phyloP scores from a whole-genome alignment of 257 asterid species.

The Galeopsis tetrahit region DNA sequence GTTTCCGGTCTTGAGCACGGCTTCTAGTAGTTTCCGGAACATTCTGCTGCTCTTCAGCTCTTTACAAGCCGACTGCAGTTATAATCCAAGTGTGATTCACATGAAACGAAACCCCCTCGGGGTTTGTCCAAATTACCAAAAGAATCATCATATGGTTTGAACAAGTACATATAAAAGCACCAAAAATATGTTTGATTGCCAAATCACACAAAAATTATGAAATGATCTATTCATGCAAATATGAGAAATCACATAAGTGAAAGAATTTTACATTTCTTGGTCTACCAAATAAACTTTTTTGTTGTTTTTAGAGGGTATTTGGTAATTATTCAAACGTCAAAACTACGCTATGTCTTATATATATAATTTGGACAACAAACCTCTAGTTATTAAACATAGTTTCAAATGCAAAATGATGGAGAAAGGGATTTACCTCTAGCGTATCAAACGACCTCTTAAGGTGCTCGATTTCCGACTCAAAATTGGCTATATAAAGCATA shows the following conservation, averaged over 20 bases:
- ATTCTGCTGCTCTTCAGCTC: slow-evolving; percentile 79
- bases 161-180: too few species aligned
- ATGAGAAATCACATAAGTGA: background rate
- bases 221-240: too few species aligned
- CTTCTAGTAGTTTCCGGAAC: slow-evolving; percentile 79
- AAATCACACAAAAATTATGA: too few species aligned
- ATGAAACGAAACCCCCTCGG: too few species aligned
- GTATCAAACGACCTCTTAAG: slow-evolving; percentile 74
- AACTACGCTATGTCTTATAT: too few species aligned
- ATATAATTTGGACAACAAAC: background rate
- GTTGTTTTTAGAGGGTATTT: too few species aligned
- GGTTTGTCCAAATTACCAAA: background rate
- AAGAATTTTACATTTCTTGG: background rate
- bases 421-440: slow-evolving; percentile 56
- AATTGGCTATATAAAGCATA: slow-evolving; percentile 69
- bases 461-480: slow-evolving; percentile 71
- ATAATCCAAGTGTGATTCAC: too few species aligned
- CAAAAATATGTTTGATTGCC: background rate
- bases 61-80: slow-evolving; percentile 70
- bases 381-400: background rate
- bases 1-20: slow-evolving; percentile 84
- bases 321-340: too few species aligned
- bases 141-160: background rate
- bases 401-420: background rate
- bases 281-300: too few species aligned